Percentiles rank a stretch among this genome's conserved stretches.
Evolutionary conservation across 306 rosid genomes (phyloP).

Genomic region (Purshia tridentata): DNA sequence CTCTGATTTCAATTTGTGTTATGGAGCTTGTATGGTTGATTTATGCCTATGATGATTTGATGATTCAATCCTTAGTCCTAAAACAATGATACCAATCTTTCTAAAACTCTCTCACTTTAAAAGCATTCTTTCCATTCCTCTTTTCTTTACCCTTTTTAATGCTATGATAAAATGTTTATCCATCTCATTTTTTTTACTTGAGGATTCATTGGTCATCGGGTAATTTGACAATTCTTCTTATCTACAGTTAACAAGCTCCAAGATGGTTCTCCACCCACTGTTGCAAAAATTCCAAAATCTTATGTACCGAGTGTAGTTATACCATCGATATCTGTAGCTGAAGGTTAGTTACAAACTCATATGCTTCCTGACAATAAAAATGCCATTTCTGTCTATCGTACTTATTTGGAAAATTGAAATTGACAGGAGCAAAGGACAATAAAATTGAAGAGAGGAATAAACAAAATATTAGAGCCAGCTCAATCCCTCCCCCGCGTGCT

Average conservation of each 20-base stretch:
- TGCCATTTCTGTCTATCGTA: background rate
- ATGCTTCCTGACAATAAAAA: background rate
- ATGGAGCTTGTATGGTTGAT: background rate
- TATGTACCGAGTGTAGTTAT: slow-evolving; percentile 33
- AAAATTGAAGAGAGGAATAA: slow-evolving; percentile 41
- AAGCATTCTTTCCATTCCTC: background rate
- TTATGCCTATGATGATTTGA: background rate
- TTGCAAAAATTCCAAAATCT: slow-evolving; percentile 49
- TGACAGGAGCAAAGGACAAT: slow-evolving; percentile 34
- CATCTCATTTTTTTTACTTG: background rate
- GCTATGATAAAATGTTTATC: background rate
- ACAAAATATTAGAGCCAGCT: slow-evolving; percentile 50
- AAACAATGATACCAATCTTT: background rate
- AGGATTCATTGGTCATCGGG: background rate
- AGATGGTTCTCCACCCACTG: slow-evolving; percentile 35
- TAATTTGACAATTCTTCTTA: background rate
- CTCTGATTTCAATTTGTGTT: background rate
- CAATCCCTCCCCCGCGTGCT: slow-evolving; percentile 81
- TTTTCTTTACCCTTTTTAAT: background rate
- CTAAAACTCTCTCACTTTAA: background rate
- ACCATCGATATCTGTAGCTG: slow-evolving; percentile 43
- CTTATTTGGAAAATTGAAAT: no score
- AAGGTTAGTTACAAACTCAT: slow-evolving; percentile 29
- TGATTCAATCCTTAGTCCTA: background rate
- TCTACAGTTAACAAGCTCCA: slow-evolving; percentile 40